Conservation (phyloP, 2,329 filamentous ascomycete species). For the Colletotrichum liriopes region DNA sequence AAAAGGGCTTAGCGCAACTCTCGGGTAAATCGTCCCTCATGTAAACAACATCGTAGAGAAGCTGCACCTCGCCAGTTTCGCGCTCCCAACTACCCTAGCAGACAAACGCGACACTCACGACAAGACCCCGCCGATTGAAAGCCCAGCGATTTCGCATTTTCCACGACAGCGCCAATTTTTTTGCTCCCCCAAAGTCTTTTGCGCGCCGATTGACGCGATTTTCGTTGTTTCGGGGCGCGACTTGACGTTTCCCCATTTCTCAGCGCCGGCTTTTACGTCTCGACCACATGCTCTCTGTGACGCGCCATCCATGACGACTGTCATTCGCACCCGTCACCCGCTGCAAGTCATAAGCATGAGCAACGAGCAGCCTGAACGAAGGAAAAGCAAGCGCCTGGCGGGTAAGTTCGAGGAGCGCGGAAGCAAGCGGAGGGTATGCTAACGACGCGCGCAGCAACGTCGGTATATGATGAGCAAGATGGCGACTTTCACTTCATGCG, state of each 20-base stretch:
- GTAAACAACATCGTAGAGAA: conserved; percentile 44
- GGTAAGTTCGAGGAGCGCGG: conserved; percentile 61
- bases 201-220: conserved; percentile 37
- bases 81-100: conserved; percentile 25
- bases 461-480: conserved; percentile 75
- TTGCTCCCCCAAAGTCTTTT: not conserved
- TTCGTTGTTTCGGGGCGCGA: conserved; percentile 19
- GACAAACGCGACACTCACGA: conserved; percentile 35
- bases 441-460: conserved; percentile 62
- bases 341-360: conserved; percentile 79
- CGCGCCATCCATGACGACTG: conserved; percentile 78
- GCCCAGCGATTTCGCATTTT: not conserved
- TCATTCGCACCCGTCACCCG: conserved; percentile 75
- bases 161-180: not conserved
- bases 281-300: conserved; percentile 38
- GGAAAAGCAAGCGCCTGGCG: conserved; percentile 76
- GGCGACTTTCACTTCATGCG: conserved; percentile 84
- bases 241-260: conserved; percentile 3
- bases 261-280: conserved; percentile 18
- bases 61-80: conserved; percentile 28
- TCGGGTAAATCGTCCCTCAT: conserved; percentile 42
- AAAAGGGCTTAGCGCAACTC: conserved; percentile 45
- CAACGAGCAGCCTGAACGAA: conserved; percentile 73
- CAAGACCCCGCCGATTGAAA: conserved; percentile 17
- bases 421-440: conserved; percentile 74